Evolutionary conservation across 1,139 yeast species (phyloP).

Genomic region (Yamadazyma jaroonii): DNA sequence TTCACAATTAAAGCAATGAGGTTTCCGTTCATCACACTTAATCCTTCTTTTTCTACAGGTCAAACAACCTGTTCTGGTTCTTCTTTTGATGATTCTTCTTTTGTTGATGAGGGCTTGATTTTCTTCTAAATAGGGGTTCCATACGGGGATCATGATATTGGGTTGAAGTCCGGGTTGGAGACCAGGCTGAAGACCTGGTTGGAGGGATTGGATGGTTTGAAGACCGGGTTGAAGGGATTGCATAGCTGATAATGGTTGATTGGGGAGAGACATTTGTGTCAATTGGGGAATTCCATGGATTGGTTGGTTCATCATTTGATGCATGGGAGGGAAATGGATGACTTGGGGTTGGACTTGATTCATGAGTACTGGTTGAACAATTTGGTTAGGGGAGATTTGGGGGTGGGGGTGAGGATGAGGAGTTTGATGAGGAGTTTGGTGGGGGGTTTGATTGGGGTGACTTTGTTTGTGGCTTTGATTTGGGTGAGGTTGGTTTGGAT

Average conservation of each 20-base stretch:
- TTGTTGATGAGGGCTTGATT: slow-evolving; percentile 30
- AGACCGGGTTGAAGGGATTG: background rate
- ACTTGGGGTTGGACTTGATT: slow-evolving; percentile 1
- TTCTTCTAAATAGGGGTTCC: slow-evolving; percentile 14
- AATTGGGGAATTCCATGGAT: background rate
- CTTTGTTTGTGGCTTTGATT: background rate
- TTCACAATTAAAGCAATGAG: slow-evolving; percentile 71
- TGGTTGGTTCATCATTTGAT: background rate
- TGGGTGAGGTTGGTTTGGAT: no score
- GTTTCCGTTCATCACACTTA: slow-evolving; percentile 74
- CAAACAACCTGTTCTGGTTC: slow-evolving; percentile 74
- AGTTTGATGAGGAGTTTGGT: background rate
- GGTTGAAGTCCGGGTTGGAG: background rate
- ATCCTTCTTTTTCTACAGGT: slow-evolving; percentile 72
- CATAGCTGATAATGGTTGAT: background rate
- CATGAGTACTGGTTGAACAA: background rate
- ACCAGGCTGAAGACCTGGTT: background rate
- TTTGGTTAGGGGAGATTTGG: background rate
- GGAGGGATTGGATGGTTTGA: background rate
- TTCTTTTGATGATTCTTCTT: slow-evolving; percentile 42
- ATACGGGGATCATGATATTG: slow-evolving; percentile 12
- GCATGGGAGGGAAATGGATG: slow-evolving; percentile 2
- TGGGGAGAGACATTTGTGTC: background rate
- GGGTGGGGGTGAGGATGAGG: background rate
- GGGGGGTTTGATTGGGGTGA: background rate